A percentile compares a stretch with the other conserved stretches of the same genome.
Conservation (phyloP, 1,284 basidiomycete genomes). For the Trichosporon sp. region DNA sequence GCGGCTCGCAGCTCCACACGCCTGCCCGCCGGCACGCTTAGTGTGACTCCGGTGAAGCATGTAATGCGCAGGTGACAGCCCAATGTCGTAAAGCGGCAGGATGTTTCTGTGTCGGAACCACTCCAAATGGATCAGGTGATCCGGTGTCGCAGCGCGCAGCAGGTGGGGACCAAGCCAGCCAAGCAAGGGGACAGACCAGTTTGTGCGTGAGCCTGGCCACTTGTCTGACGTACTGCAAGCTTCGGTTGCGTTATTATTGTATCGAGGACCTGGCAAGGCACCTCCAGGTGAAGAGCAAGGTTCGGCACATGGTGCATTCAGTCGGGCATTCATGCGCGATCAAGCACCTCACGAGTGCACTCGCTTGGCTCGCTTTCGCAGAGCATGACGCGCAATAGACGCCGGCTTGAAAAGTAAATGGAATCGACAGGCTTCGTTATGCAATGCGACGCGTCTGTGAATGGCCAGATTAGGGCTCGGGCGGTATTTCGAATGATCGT, state of each 20-base stretch:
- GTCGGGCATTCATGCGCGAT: neutral
- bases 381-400: neutral
- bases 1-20: neutral
- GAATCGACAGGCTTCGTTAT: neutral
- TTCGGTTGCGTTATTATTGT: conserved; percentile 3
- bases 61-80: neutral
- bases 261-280: neutral
- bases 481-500: neutral
- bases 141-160: neutral
- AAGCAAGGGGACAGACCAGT: neutral
- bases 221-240: neutral
- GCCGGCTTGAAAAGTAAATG: neutral
- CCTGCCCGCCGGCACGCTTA: neutral
- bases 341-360: neutral
- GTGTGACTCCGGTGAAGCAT: neutral
- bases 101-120: neutral
- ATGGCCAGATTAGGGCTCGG: neutral
- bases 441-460: neutral
- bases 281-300: neutral
- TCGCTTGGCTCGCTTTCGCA: no score
- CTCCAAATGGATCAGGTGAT: neutral
- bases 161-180: neutral
- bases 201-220: neutral
- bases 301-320: conserved; percentile 2
- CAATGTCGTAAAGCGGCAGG: neutral